Evolutionary conservation across 2,329 filamentous ascomycete species (phyloP), one percentile per base, ranked within the genome.

Genomic region (Fusarium sp.): DNA sequence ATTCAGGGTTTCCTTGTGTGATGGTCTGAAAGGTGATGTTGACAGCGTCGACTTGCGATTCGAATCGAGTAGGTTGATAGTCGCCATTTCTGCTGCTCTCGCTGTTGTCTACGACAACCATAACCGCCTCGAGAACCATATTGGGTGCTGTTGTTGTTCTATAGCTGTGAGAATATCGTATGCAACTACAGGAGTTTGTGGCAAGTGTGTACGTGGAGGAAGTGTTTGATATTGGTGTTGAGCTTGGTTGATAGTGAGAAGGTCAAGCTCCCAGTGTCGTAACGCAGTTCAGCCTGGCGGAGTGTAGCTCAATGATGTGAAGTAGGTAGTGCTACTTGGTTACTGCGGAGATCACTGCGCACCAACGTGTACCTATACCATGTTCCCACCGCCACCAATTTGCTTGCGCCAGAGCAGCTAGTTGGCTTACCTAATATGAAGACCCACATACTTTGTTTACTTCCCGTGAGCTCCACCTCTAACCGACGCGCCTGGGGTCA

Each of bases 101-200:
- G 87, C 95, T 98, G 88, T 98, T 99, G 89, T 99, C 96, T 80
- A 98, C 94, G 88, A 98, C 92, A 83, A 99, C 94, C 95, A 99
- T 98, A 73, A 97, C 97, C 86, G 96, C 97, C 91, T 99, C 96
- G 84, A 99, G 92, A 85, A 92, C 93, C 96, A 99, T 99, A 80
- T 88, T 95, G 90, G 83, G 84, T 83, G 83, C 78, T 73, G 70
- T 67, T 74, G 58, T 60, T 54, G 27, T 66, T 60, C 57, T 66
- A 35, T 58, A 48, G 65, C 42, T 33, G 62, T 64, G 23, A 9
- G 19, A 31, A 31, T 48, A 54, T 35, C 33, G 62, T 39, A 19
- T 62, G 31, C 33, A 46, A 41, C 60, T 67, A 38, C 60, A 38
- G 49, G 48, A 29, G 42, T 57, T n/a, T 54, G 66, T 21, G 46